A percentile compares a stretch with the other conserved stretches of the same genome.
Conservation (phyloP, 768 basidiomycete genomes). For the Tulasnella sp. region DNA sequence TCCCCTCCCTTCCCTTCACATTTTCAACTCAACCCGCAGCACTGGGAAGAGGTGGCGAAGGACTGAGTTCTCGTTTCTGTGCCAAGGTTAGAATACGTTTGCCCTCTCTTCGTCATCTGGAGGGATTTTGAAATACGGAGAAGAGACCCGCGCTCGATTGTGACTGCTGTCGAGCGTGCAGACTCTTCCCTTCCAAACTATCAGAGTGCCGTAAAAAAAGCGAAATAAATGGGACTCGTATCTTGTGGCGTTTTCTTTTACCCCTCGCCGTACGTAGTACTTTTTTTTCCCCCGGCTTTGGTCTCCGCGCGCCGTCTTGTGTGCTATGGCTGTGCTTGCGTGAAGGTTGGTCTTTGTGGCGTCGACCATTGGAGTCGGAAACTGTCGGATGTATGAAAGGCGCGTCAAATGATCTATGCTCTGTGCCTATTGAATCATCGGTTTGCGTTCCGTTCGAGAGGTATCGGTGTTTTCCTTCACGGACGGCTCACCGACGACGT, state of each 20-base stretch:
- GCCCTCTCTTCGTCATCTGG: not conserved
- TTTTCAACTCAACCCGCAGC: not conserved
- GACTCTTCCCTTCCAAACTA: not conserved
- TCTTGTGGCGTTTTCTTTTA: not conserved
- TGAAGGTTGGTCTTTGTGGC: not conserved
- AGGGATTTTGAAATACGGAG: not conserved
- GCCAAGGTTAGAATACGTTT: no score
- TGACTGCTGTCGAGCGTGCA: not conserved
- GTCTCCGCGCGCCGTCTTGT: not conserved
- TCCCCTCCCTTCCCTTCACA: not conserved
- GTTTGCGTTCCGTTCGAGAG: no score
- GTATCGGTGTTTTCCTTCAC: not conserved
- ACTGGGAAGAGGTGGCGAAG: not conserved
- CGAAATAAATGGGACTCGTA: not conserved
- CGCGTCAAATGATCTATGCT: not conserved
- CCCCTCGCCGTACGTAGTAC: not conserved
- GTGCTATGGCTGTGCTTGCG: not conserved
- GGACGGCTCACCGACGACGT: not conserved
- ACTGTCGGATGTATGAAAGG: not conserved
- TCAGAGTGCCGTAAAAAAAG: not conserved
- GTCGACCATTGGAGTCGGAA: not conserved
- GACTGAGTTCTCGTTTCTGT: no score
- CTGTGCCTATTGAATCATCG: not conserved
- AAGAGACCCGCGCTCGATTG: not conserved
- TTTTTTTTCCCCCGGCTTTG: no score